Conservation (phyloP, 2,329 filamentous ascomycete genomes). For the Paraconiothyrium brasiliense region DNA sequence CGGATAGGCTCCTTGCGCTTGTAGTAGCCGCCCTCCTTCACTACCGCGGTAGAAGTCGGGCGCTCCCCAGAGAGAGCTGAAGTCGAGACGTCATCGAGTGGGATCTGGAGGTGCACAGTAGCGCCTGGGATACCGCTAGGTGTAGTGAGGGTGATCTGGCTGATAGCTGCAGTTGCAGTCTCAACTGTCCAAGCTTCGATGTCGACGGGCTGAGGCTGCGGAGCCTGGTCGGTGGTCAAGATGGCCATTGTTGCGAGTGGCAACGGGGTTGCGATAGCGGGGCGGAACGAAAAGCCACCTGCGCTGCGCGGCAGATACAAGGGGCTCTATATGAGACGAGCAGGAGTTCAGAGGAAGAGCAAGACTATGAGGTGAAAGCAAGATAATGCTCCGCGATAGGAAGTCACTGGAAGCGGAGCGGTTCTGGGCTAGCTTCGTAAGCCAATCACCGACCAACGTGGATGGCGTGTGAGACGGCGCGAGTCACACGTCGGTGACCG, state of each 20-base stretch:
- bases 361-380: conserved; percentile 4
- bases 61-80: conserved; percentile 29
- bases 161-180: conserved; percentile 55
- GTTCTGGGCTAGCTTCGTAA: conserved; percentile 18
- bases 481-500: conserved; percentile 29
- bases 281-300: conserved; percentile 1
- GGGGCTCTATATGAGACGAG: conserved; percentile 3
- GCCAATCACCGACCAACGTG: conserved; percentile 42
- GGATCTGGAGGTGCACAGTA: conserved; percentile 74
- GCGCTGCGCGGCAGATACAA: conserved; percentile 7
- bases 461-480: conserved; percentile 21
- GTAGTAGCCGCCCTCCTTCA: conserved; percentile 58
- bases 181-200: conserved; percentile 61
- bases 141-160: conserved; percentile 51
- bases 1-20: conserved; percentile 64
- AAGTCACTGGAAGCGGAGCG: conserved; percentile 1
- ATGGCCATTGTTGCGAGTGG: conserved; percentile 43
- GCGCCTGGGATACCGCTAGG: conserved; percentile 58
- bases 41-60: conserved; percentile 38
- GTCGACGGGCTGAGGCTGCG: conserved; percentile 45
- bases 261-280: conserved; percentile 2
- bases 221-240: conserved; percentile 32
- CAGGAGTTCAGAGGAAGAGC: background rate
- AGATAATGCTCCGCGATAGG: conserved; percentile 23
- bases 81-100: conserved; percentile 69